Evolutionary conservation across 352 stramenopile species (phyloP).

Genomic region (Phytophthora melonis): DNA sequence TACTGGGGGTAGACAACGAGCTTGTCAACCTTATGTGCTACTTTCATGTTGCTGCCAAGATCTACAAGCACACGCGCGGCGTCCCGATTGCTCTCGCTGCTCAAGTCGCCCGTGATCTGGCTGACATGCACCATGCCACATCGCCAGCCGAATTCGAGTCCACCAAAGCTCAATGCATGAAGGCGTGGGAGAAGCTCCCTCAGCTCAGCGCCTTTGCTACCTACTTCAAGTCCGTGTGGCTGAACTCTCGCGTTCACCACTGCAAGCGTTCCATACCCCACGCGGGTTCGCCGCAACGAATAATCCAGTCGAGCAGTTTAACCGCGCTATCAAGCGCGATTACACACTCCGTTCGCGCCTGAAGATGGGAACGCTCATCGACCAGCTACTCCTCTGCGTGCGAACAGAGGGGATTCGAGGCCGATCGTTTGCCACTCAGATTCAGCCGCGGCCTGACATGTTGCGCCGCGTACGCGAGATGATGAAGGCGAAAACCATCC

Average conservation of each 20-base stretch:
- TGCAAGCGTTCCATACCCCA: conserved; percentile 8
- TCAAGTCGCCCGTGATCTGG: neutral
- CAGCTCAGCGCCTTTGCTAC: neutral
- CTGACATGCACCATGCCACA: conserved; percentile 4
- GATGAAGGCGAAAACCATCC: too few relatives aligned
- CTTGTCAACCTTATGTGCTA: too few relatives aligned
- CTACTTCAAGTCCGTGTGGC: conserved; percentile 3
- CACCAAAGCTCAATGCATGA: neutral
- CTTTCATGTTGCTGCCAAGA: too few relatives aligned
- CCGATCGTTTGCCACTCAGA: too few relatives aligned
- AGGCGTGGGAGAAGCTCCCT: neutral
- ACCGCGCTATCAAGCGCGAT: conserved; percentile 12
- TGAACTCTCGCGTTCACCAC: neutral
- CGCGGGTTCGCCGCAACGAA: conserved; percentile 6
- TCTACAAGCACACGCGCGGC: too few relatives aligned
- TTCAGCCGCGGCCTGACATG: too few relatives aligned
- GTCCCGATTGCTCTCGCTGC: neutral
- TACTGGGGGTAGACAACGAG: too few relatives aligned
- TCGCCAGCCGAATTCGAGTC: neutral
- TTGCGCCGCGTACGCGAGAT: too few relatives aligned
- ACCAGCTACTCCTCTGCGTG: too few relatives aligned
- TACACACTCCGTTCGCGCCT: too few relatives aligned
- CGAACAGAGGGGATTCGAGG: too few relatives aligned
- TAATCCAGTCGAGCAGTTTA: conserved; percentile 12
- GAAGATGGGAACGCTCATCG: too few relatives aligned